These are phyloP conservation scores for Ganoderma meredithae DNA, from an alignment of 1,284 basidiomycete species.

Conservation along the genomic window DNA sequence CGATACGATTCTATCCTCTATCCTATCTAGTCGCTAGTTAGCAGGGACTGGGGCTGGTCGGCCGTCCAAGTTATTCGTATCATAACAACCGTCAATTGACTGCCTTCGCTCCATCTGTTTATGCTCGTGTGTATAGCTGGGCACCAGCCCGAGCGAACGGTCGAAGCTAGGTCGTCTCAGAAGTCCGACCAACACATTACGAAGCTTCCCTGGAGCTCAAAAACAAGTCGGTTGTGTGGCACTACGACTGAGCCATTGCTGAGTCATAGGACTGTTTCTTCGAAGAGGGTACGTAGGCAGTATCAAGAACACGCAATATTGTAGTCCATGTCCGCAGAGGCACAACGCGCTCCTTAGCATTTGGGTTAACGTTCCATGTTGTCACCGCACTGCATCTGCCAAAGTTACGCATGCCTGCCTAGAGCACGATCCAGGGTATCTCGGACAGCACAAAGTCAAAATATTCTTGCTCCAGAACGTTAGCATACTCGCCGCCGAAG, in stretches of 20 bases:
- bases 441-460: slow-evolving; percentile 94
- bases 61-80: slow-evolving; percentile 32
- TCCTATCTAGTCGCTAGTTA: slow-evolving; percentile 32
- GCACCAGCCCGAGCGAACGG: no score
- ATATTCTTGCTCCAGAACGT: slow-evolving; percentile 92
- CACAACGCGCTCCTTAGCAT: slow-evolving; percentile 1
- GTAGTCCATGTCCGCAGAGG: slow-evolving; percentile 28
- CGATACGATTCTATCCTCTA: slow-evolving; percentile 30
- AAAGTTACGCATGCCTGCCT: not conserved
- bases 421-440: slow-evolving; percentile 74
- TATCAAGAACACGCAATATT: slow-evolving; percentile 18
- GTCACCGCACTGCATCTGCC: slow-evolving; percentile 8
- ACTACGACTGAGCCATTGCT: not conserved
- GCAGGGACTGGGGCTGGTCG: slow-evolving; percentile 32
- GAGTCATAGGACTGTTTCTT: not conserved
- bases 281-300: slow-evolving; percentile 17
- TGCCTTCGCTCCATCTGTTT: not conserved
- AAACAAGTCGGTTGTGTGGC: no score
- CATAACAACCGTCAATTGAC: slow-evolving; percentile 18
- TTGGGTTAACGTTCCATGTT: not conserved
- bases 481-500: slow-evolving; percentile 88
- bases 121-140: not conserved
- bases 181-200: no score
- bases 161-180: no score
- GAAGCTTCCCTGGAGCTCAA: no score